Base-by-base conservation (phyloP, 495 filamentous ascomycete species). In the Tuber brumale region DNA sequence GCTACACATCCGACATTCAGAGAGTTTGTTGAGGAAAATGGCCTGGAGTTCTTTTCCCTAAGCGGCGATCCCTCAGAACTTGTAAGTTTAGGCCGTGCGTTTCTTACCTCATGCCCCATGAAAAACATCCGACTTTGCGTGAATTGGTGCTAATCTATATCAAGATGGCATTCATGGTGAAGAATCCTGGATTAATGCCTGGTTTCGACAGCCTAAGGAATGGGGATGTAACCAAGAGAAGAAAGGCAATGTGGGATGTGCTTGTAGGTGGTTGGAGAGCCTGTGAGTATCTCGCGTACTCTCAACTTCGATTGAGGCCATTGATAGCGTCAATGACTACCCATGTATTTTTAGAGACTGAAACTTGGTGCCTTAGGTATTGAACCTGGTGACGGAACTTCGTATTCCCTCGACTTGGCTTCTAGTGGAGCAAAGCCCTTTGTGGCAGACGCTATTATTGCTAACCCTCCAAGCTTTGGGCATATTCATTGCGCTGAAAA, bases 91-190 rank as follows among this genome's bases (percentile, higher is more conserved):
- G 83, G 88, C 94, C 72, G 92, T 94, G 45, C 93, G 94, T 79
- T 92, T 93, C 81, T 90, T 94, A 14, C 90, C 94, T 57, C 93
- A 92, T 21, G 91, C 90, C 3, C 88, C 92, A 37, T 35, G 27
- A 92, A 92, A n/a, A 92, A 94, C 80, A 90, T 92, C 0, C 92
- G 94, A 82, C 91, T 92, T 7, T 94, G 94, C 76, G 83, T 94
- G 48, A 88, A 90, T 18, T 83, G 93, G 10, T 92, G 91, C 0
- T 88, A 89, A 81, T 85, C 87, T 0, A 82, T 96, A 48, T n/a
- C 39, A 57, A 80, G 73, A 93, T 93, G 91, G 91, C 91, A 7
- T 93, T 92, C 78, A 93, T 93, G 91, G 91, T 93, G 37, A 93
- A 93, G 82, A 92, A 93, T 81, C 91, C 91, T 0, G 90, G 91